phyloP scores from a whole-genome alignment of 768 basidiomycete species.

The Trametes meyenii region DNA sequence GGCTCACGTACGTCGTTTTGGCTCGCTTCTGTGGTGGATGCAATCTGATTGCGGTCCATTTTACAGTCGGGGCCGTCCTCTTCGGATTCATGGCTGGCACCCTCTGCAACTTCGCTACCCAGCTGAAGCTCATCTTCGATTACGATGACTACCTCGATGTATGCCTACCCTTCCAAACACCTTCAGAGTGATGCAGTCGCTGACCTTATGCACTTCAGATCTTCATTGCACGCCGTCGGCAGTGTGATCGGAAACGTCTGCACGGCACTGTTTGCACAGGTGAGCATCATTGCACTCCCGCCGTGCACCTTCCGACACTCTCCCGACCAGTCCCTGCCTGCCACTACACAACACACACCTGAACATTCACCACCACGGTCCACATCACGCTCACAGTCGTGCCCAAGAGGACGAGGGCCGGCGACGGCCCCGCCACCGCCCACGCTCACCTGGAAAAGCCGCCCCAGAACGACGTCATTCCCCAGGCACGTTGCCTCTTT shows the following conservation, averaged over 20 bases:
- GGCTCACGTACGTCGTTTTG: slow-evolving; percentile 60
- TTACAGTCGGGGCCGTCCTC: slow-evolving; percentile 72
- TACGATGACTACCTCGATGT: slow-evolving; percentile 86
- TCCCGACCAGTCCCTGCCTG: background rate
- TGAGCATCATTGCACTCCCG: slow-evolving; percentile 66
- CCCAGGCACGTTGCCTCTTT: slow-evolving; percentile 33
- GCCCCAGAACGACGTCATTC: slow-evolving; percentile 30
- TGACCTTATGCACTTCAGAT: slow-evolving; percentile 52
- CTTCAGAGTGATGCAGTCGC: background rate
- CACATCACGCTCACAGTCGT: slow-evolving; percentile 13
- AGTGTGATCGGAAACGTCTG: slow-evolving; percentile 77
- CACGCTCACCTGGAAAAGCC: slow-evolving; percentile 2
- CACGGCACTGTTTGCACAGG: slow-evolving; percentile 87
- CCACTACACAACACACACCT: background rate
- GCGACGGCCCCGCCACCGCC: slow-evolving; percentile 8
- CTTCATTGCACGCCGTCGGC: slow-evolving; percentile 78
- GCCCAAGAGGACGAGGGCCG: slow-evolving; percentile 35
- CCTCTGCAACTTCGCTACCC: slow-evolving; percentile 92
- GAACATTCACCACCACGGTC: background rate
- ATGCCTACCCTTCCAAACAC: slow-evolving; percentile 27
- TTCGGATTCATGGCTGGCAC: slow-evolving; percentile 87
- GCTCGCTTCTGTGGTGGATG: background rate
- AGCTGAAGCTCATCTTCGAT: slow-evolving; percentile 80
- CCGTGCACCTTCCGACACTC: slow-evolving; percentile 12
- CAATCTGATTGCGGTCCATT: background rate